Percentiles rank a stretch among this genome's conserved stretches.
phyloP scores from a whole-genome alignment of 371 early-diverging fungal genomes.

The Basidiobolus meristosporus region DNA sequence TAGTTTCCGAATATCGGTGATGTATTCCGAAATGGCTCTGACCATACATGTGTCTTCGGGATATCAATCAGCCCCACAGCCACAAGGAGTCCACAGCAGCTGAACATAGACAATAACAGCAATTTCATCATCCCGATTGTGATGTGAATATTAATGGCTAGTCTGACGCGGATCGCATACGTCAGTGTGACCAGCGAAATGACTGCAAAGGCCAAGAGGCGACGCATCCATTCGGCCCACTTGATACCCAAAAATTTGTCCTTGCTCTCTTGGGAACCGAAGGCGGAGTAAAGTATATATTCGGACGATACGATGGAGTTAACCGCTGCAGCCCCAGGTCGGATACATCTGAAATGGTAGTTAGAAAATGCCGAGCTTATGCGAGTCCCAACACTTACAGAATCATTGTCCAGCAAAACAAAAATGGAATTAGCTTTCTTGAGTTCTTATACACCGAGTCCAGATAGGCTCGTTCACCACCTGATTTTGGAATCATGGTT shows the following conservation, averaged over 20 bases:
- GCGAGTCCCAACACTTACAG: too few relatives aligned
- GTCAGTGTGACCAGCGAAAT: background rate
- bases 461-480: slow-evolving; percentile 35
- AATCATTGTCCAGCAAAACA: slow-evolving; percentile 8
- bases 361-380: too few relatives aligned
- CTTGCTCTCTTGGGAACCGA: background rate
- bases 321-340: background rate
- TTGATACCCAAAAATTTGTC: too few relatives aligned
- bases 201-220: background rate
- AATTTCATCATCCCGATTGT: too few relatives aligned
- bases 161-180: background rate
- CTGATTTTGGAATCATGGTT: slow-evolving; percentile 26
- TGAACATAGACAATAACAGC: too few relatives aligned
- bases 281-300: background rate
- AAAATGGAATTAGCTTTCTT: background rate
- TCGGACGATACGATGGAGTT: background rate
- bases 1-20: background rate
- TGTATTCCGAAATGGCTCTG: background rate
- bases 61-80: background rate
- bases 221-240: background rate
- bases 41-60: too few relatives aligned
- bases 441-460: slow-evolving; percentile 18
- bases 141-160: background rate
- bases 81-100: background rate
- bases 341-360: too few relatives aligned